A percentile compares a stretch with the other conserved stretches of the same genome.
Evolutionary conservation across 1,284 basidiomycete species (phyloP).

Genomic region (Psilocybe mexicana): DNA sequence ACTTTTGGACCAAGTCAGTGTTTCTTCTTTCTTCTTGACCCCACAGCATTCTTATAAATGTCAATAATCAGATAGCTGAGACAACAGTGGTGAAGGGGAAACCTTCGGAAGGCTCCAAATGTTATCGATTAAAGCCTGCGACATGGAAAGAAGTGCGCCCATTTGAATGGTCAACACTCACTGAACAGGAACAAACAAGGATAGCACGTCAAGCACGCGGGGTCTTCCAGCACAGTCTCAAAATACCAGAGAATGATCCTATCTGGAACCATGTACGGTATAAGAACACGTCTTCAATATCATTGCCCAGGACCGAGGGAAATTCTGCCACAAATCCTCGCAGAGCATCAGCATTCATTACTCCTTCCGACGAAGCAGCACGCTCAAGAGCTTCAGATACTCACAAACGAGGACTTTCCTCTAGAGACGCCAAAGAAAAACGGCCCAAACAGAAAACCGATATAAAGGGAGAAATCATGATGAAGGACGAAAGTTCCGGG

Average conservation of each 20-base stretch:
- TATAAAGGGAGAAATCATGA: conserved; percentile 45
- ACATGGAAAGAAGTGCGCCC: conserved; percentile 71
- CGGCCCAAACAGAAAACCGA: conserved; percentile 41
- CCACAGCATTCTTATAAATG: background rate
- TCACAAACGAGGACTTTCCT: conserved; percentile 43
- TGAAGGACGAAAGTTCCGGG: conserved; percentile 58
- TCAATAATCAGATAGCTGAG: conserved; percentile 50
- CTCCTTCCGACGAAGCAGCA: conserved; percentile 7
- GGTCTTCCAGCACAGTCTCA: conserved; percentile 43
- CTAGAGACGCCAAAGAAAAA: conserved; percentile 47
- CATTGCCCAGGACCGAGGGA: background rate
- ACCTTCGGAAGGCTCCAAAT: conserved; percentile 35
- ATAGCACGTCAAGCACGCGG: conserved; percentile 52
- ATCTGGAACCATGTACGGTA: conserved; percentile 47
- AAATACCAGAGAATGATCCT: conserved; percentile 56
- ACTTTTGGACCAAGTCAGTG: conserved; percentile 50
- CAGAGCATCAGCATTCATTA: conserved; percentile 5
- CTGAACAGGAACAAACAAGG: conserved; percentile 42
- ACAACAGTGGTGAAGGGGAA: conserved; percentile 35
- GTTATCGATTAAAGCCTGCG: conserved; percentile 53
- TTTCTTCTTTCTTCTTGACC: conserved; percentile 1
- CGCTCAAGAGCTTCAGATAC: conserved; percentile 29
- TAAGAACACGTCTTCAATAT: conserved; percentile 17
- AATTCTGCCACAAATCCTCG: background rate
- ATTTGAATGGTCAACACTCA: conserved; percentile 54